These are phyloP conservation scores for Candida michaelii DNA, from an alignment of 805 yeast species.

Conservation along the genomic window DNA sequence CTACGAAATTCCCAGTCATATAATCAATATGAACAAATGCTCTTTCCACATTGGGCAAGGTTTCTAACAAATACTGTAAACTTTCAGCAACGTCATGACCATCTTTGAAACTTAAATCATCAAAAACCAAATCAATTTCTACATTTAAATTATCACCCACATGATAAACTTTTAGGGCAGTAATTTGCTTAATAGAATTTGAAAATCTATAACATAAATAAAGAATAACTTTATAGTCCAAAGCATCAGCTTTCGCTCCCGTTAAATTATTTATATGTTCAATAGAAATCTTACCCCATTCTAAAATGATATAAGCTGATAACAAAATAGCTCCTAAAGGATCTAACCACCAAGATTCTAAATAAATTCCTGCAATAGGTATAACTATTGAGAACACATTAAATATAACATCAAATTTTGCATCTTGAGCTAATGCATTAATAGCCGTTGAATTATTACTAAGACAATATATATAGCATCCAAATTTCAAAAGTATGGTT, in stretches of 20 bases:
- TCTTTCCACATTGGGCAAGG: conserved; percentile 73
- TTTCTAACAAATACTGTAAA: conserved; percentile 75
- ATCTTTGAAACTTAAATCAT: conserved; percentile 54
- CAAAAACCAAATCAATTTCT: conserved; percentile 69
- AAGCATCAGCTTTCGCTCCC: conserved; percentile 65
- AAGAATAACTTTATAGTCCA: conserved; percentile 63
- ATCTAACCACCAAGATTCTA: conserved; percentile 68
- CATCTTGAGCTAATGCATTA: conserved; percentile 81
- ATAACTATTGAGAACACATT: conserved; percentile 69
- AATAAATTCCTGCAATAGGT: conserved; percentile 54
- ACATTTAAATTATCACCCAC: conserved; percentile 76
- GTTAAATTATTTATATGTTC: conserved; percentile 75
- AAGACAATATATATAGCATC: conserved; percentile 65
- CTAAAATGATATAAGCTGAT: conserved; percentile 58
- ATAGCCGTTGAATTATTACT: conserved; percentile 63
- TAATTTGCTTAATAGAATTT: conserved; percentile 60
- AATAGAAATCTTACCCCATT: conserved; percentile 65
- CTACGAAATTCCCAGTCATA: conserved; percentile 44
- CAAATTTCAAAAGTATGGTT: conserved; percentile 60
- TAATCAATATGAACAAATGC: conserved; percentile 82
- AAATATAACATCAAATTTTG: conserved; percentile 73
- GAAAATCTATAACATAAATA: conserved; percentile 71
- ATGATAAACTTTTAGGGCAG: conserved; percentile 69
- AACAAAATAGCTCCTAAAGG: conserved; percentile 69
- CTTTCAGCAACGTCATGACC: conserved; percentile 82